Evolutionary conservation across 768 basidiomycete species (phyloP).

Genomic region (Asterophora parasitica): DNA sequence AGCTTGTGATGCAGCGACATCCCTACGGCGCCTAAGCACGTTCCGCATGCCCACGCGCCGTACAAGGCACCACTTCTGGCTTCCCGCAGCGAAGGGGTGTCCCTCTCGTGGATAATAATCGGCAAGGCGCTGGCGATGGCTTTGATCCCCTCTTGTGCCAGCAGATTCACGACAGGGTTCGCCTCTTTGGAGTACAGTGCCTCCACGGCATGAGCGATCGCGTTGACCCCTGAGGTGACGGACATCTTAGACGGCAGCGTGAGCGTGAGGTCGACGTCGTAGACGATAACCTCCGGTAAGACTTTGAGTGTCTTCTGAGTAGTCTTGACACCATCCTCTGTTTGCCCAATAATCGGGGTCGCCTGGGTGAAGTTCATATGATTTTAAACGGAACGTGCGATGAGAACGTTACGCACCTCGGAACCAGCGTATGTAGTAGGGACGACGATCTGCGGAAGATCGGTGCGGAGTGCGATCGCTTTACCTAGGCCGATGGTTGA

Average conservation of each 20-base stretch:
- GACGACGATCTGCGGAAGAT: constrained; percentile 34
- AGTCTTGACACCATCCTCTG: constrained; percentile 33
- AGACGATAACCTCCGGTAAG: constrained; percentile 35
- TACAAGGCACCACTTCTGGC: constrained; percentile 31
- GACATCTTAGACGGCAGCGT: constrained; percentile 29
- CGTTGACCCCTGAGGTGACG: constrained; percentile 35
- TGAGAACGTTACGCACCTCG: constrained; percentile 20
- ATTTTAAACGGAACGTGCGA: not conserved
- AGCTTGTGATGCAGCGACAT: constrained; percentile 39
- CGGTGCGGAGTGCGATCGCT: constrained; percentile 34
- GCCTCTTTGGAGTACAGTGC: constrained; percentile 33
- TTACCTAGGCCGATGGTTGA: constrained; percentile 35
- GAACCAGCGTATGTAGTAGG: constrained; percentile 37
- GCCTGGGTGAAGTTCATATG: constrained; percentile 11
- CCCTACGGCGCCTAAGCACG: constrained; percentile 29
- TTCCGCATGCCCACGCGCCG: constrained; percentile 35
- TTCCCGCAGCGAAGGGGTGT: constrained; percentile 19
- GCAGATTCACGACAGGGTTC: constrained; percentile 31
- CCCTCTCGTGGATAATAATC: constrained; percentile 18
- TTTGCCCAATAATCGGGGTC: constrained; percentile 37
- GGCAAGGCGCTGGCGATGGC: constrained; percentile 28
- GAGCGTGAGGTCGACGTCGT: constrained; percentile 35
- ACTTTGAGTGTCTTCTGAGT: constrained; percentile 33
- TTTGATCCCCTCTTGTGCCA: constrained; percentile 33
- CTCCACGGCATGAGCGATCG: constrained; percentile 38